phyloP scores from a whole-genome alignment of 73 alveolate species.

The Tetrahymena thermophila region DNA sequence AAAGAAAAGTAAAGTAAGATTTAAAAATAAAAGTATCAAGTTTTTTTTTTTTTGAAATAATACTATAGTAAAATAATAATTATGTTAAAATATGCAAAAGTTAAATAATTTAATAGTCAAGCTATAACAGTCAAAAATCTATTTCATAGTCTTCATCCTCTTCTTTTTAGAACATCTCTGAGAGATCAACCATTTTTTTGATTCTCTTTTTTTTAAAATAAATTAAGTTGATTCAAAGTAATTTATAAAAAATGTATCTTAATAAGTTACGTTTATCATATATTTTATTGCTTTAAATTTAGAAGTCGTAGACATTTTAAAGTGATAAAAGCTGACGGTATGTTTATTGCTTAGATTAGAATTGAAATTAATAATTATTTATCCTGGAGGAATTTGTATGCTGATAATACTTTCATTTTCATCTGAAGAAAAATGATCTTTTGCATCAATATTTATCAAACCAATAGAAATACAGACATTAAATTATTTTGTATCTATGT shows the following conservation, averaged over 20 bases:
- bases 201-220: neutral
- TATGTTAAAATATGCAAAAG: no score
- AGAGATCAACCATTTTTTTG: neutral
- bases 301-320: neutral
- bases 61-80: no score
- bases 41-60: no score
- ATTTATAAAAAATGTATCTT: neutral
- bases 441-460: neutral
- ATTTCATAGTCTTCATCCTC: neutral
- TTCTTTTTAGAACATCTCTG: neutral
- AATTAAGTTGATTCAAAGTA: neutral
- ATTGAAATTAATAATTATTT: neutral
- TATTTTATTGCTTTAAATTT: neutral
- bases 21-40: no score
- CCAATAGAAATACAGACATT: neutral
- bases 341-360: neutral
- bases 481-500: neutral
- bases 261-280: neutral
- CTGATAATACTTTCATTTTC: neutral
- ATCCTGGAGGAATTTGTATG: neutral
- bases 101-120: no score
- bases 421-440: neutral
- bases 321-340: neutral
- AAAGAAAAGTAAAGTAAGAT: no score
- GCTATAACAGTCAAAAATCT: neutral